A percentile compares a stretch with the other conserved stretches of the same genome.
These are phyloP conservation scores for Pestalotiopsis sp. DNA, from an alignment of 2,329 filamentous ascomycete genomes.

Conservation along the genomic window DNA sequence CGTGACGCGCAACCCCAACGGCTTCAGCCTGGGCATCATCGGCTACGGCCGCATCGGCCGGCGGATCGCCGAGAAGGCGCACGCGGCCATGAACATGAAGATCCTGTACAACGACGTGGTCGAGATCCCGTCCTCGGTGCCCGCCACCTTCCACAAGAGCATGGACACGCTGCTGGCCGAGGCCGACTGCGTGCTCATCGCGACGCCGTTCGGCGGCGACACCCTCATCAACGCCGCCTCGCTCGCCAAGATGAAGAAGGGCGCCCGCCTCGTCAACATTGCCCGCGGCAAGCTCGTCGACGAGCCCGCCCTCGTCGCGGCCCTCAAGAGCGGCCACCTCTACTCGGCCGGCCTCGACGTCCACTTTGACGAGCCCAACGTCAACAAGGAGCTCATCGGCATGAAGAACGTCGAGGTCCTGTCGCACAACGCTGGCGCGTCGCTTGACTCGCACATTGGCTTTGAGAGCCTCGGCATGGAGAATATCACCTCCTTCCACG, in stretches of 20 bases:
- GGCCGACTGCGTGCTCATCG: slow-evolving; percentile 13
- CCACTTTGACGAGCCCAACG: slow-evolving; percentile 13
- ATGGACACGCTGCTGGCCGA: slow-evolving; percentile 11
- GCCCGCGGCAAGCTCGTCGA: slow-evolving; percentile 12
- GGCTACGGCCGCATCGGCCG: slow-evolving; percentile 12
- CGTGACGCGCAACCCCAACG: slow-evolving; percentile 13
- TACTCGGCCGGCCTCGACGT: slow-evolving; percentile 14
- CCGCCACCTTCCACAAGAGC: slow-evolving; percentile 4
- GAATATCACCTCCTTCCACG: slow-evolving; percentile 8
- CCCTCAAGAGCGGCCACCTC: slow-evolving; percentile 6
- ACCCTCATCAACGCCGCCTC: slow-evolving; percentile 8
- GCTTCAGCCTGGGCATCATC: slow-evolving; percentile 13
- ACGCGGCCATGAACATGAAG: slow-evolving; percentile 11
- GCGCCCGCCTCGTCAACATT: slow-evolving; percentile 12
- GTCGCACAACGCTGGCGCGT: slow-evolving; percentile 13
- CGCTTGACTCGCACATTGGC: slow-evolving; percentile 13
- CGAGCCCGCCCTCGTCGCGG: slow-evolving; percentile 7
- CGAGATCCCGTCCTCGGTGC: slow-evolving; percentile 10
- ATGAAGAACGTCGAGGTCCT: slow-evolving; percentile 14
- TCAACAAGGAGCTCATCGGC: slow-evolving; percentile 11
- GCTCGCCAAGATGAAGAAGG: slow-evolving; percentile 14
- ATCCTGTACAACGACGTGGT: slow-evolving; percentile 14
- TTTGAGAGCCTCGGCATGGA: slow-evolving; percentile 13
- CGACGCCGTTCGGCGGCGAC: slow-evolving; percentile 29
- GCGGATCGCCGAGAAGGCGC: slow-evolving; percentile 23